phyloP scores from a whole-genome alignment of 1,284 basidiomycete species.

The Ceratobasidium sp. region DNA sequence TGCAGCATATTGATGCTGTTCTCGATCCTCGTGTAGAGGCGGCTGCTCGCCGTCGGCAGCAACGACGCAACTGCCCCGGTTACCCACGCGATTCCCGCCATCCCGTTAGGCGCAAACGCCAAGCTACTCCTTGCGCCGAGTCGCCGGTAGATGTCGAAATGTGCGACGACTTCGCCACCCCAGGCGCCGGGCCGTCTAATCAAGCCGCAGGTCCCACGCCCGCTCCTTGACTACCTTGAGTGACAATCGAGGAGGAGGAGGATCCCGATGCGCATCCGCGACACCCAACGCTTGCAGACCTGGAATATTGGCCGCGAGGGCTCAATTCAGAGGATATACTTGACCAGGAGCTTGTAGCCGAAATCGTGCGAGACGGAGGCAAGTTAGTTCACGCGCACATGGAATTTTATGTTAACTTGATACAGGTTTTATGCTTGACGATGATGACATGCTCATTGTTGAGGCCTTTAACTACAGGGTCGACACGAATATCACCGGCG shows the following conservation, averaged over 20 bases:
- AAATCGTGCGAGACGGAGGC: background rate
- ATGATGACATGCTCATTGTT: background rate
- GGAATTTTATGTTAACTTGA: too few relatives aligned
- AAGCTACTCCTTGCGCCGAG: too few relatives aligned
- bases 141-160: too few relatives aligned
- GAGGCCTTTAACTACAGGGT: constrained; percentile 47
- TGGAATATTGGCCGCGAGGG: background rate
- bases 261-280: too few relatives aligned
- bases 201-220: background rate
- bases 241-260: too few relatives aligned
- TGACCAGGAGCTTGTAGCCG: background rate
- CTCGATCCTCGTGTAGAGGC: too few relatives aligned
- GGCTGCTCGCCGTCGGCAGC: too few relatives aligned
- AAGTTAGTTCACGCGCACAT: background rate
- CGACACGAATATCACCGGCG: constrained; percentile 29
- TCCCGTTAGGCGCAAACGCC: too few relatives aligned
- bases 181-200: constrained; percentile 11
- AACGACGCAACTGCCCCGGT: too few relatives aligned
- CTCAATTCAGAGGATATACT: background rate
- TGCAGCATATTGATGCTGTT: too few relatives aligned
- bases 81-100: too few relatives aligned
- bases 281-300: background rate
- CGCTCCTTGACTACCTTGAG: background rate
- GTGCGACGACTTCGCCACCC: too few relatives aligned
- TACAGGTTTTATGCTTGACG: background rate